Evolutionary conservation across 2,329 filamentous ascomycete genomes (phyloP).

Genomic region (Penicillium sclerotiorum): DNA sequence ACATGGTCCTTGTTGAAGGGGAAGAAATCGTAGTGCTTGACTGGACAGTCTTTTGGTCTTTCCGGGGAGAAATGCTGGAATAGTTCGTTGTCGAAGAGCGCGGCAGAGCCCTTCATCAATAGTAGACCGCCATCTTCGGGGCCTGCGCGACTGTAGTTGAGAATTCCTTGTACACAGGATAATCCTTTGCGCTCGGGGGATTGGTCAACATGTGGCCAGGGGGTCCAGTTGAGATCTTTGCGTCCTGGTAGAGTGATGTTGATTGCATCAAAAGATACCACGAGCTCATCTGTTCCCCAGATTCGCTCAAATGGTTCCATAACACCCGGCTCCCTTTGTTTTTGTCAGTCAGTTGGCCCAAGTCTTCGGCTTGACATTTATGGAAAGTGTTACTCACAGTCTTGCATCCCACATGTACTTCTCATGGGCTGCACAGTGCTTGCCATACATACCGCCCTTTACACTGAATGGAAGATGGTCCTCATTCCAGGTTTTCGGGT

Average conservation of each 20-base stretch:
- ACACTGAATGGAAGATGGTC: background rate
- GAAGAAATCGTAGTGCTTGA: conserved; percentile 48
- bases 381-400: too few species aligned
- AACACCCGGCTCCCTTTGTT: conserved; percentile 49
- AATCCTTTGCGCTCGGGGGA: background rate
- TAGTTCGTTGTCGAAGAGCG: background rate
- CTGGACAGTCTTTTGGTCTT: background rate
- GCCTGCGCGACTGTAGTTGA: conserved; percentile 23
- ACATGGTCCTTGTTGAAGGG: conserved; percentile 48
- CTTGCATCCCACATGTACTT: conserved; percentile 52
- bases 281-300: conserved; percentile 2
- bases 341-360: too few species aligned
- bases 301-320: conserved; percentile 24
- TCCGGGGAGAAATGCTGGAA: background rate
- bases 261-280: background rate
- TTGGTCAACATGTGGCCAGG: conserved; percentile 7
- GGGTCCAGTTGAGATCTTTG: background rate
- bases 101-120: conserved; percentile 27
- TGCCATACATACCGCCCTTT: background rate
- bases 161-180: conserved; percentile 23
- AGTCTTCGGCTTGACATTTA: too few species aligned
- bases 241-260: conserved; percentile 2
- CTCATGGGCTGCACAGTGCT: conserved; percentile 50
- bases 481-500: background rate
- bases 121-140: conserved; percentile 36